Base-by-base conservation (phyloP, 2,329 filamentous ascomycete genomes). In the Colletotrichum tabaci region DNA sequence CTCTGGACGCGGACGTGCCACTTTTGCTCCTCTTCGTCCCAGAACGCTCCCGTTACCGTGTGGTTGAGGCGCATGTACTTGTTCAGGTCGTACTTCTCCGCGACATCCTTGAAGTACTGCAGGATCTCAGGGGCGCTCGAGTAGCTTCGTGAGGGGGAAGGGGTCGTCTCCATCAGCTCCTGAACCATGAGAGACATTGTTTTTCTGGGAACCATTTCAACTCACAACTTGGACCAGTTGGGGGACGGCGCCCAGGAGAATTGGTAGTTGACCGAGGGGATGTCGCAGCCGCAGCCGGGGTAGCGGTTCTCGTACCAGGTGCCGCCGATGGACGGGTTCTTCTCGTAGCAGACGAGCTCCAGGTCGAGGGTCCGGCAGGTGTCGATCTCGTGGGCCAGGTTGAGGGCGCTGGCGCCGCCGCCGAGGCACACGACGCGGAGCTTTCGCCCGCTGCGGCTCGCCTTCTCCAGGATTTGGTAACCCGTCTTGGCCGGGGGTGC, bases 401-500 rank as follows among this genome's bases (percentile, higher is more conserved):
- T 79, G 38, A 80, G 72, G 0, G 75, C 78, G 60, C 77, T 78
- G 60, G 76, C 77, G 56, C 78, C 78, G 63, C 75, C 77, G n/a
- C 78, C 78, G 18, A 79, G 73, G 49, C 74, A 76, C 35, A 79
- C 74, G 66, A 80, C 74, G 40, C 77, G 74, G n/a, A 79, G 61
- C 30, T 75, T 76, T n/a, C 77, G 68, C 23, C 73, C 74, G 42
- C 66, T 64, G 26, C 76, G 73, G 42, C 73, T 75, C 40, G 76
- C 73, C 67, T 77, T 74, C 52, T 78, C 76, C 13, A 74, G 52
- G 61, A 77, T 77, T 18, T 72, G 62, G 53, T 77, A 77, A n/a
- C 65, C 69, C 21, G 66, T 16, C 61, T 64, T 63, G 13, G 42
- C 42, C 30, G 60, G 66, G 55, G 56, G 35, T 46, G 42, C 55